Conservation (phyloP, 352 stramenopile species). For the Thalassiosira exigua region DNA sequence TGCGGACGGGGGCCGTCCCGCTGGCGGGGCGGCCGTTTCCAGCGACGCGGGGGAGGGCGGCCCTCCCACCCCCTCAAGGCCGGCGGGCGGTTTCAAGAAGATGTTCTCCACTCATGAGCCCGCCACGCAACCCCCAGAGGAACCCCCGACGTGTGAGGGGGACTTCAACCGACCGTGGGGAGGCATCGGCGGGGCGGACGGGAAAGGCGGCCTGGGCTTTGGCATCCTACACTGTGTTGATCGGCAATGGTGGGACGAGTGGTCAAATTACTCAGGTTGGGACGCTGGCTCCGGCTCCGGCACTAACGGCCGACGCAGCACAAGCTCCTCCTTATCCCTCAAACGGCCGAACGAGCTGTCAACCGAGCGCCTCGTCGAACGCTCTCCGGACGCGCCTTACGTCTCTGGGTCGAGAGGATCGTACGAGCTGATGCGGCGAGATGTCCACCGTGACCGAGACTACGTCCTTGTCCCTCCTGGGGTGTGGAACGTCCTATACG, state of each 20-base stretch:
- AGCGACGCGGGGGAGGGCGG: conserved; percentile 6
- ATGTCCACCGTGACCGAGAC: conserved; percentile 48
- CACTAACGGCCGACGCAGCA: neutral
- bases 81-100: conserved; percentile 23
- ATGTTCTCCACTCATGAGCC: conserved; percentile 29
- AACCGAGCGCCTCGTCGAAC: conserved; percentile 74
- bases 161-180: conserved; percentile 62
- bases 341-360: conserved; percentile 69
- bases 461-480: conserved; percentile 78
- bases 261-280: conserved; percentile 77
- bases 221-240: conserved; percentile 83
- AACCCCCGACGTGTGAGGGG: neutral
- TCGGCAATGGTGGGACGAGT: conserved; percentile 81
- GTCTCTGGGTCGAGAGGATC: conserved; percentile 75
- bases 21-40: no score
- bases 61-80: neutral
- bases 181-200: conserved; percentile 78
- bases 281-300: conserved; percentile 22
- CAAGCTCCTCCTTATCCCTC: conserved; percentile 12
- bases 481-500: conserved; percentile 85
- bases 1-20: neutral
- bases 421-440: conserved; percentile 76
- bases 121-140: conserved; percentile 38
- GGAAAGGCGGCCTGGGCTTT: conserved; percentile 68
- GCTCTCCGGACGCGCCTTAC: conserved; percentile 53